Base-by-base conservation (phyloP, 768 basidiomycete genomes). In the Calocybe indica region DNA sequence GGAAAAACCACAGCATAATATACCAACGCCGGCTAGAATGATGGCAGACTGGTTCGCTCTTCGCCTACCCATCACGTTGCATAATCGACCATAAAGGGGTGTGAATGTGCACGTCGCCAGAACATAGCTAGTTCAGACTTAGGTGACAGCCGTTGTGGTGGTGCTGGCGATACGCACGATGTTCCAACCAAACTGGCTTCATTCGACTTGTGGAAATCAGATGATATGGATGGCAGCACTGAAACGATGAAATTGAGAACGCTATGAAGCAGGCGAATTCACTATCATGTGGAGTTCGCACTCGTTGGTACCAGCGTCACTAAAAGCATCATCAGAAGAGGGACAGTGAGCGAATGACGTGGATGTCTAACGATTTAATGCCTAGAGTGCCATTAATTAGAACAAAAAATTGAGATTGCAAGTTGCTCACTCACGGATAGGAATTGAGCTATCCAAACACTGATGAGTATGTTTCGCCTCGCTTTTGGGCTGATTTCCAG, bases 161-260 rank as follows among this genome's bases (percentile, higher is more conserved):
- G 29, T 36, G 33, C 5, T 34, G 3, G 13, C n/a, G 9, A 40
- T 36, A 43, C 34, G 15, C 62, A 87, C 83, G 83, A 73, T 35
- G 88, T 90, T 22, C 88, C 88, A 5, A 90, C 71, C 89, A 88
- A 90, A 59, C 83, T 84, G 0, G 85, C 85, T 63, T 90, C 82
- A 58, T 89, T 80, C 3, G 87, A 83, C 55, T 75, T 79, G 46
- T 85, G 66, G 55, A 88, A 89, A 42, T 89, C 84, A 0, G 86
- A 89, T 0, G 85, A 88, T 49, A 90, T 88, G 10, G 82, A 78
- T 1, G 83, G 79, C 29, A 89, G 60, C 69, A 90, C 87, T 89
- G 37, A 37, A 12, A 9, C 30, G 28, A n/a, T 22, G 30, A 14
- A 3, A 9, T 7, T 10, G 33, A 13, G 37, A 32, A 32, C 11